Evolutionary conservation across 257 asterid genomes (phyloP), one percentile per base, ranked within the genome.

Genomic region (Solanum pinnatisectum): DNA sequence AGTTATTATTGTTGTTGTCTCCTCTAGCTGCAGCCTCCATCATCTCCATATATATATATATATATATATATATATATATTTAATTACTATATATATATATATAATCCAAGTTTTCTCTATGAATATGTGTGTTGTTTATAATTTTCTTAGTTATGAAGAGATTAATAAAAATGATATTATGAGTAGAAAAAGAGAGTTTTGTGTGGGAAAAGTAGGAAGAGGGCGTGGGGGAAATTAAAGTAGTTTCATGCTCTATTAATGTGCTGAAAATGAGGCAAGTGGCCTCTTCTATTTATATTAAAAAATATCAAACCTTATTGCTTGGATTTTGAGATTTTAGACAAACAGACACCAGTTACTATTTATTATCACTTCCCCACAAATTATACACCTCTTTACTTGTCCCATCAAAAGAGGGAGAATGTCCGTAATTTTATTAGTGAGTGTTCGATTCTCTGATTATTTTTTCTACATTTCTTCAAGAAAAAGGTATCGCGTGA

Each of bases 1-100:
- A 56, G 63, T 35, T 87, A 78, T 12, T 68, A 30, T 5, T 30
- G 33, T 16, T 71, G 78, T 8, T 72, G 42, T 72, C 87, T 87
- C 73, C 87, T 87, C 78, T 89, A 77, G 85, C 89, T 85, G 65
- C 20, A 46, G 65, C 88, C 89, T 91, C 96, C 95, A 93, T 92
- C 95, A 93, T 92, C 84, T 90, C 85, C 76, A 46, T 13, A 46
- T 44, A 68, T 30, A 30, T 30, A 37, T 37, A 37, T 7, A 68
- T 30, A 30, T 30, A 37, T 37, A 37, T 7, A 37, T 37, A 37
- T 37, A 68, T 90, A 49, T 16, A 49, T 15, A 22, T 6, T 22
- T 20, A 68, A n/a, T 63, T 59, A 56, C 60, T 52, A 49, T 52
- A 52, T 49, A 13, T 46, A 44, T 49, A 49, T 49, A 15, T 49